These are phyloP conservation scores for Aotearoamyces nothofagi DNA, from an alignment of 2,329 filamentous ascomycete genomes.

Conservation along the genomic window DNA sequence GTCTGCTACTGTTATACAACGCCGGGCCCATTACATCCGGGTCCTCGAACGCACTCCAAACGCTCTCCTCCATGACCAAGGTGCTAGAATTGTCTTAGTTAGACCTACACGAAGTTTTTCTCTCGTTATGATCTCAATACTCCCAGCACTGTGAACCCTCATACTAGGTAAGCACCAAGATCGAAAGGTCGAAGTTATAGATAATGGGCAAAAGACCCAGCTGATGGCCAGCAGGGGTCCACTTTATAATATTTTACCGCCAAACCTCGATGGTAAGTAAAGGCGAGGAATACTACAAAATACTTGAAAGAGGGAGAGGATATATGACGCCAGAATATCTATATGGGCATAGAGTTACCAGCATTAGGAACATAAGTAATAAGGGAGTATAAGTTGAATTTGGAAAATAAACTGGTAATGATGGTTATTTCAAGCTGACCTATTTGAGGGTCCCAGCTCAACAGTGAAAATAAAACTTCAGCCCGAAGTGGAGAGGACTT, in stretches of 20 bases:
- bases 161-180: constrained; percentile 5
- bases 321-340: constrained; percentile 4
- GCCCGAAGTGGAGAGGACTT: constrained; percentile 8
- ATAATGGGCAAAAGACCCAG: background rate
- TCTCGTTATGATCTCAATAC: constrained; percentile 4
- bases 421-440: too few relatives aligned
- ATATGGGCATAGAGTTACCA: constrained; percentile 3
- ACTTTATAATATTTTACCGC: constrained; percentile 8
- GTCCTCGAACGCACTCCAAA: constrained; percentile 8
- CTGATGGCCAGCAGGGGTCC: constrained; percentile 8
- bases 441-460: constrained; percentile 12
- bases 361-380: constrained; percentile 2
- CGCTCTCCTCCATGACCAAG: constrained; percentile 5
- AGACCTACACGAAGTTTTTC: constrained; percentile 6
- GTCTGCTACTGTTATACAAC: constrained; percentile 6
- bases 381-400: constrained; percentile 4
- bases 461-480: constrained; percentile 5
- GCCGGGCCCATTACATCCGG: constrained; percentile 6
- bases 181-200: constrained; percentile 5
- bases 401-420: too few relatives aligned
- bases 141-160: background rate
- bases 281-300: constrained; percentile 4
- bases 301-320: background rate
- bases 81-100: constrained; percentile 7
- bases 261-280: constrained; percentile 11